Evolutionary conservation across 805 yeast species (phyloP).

Genomic region (Wickerhamomyces strasburgensis): DNA sequence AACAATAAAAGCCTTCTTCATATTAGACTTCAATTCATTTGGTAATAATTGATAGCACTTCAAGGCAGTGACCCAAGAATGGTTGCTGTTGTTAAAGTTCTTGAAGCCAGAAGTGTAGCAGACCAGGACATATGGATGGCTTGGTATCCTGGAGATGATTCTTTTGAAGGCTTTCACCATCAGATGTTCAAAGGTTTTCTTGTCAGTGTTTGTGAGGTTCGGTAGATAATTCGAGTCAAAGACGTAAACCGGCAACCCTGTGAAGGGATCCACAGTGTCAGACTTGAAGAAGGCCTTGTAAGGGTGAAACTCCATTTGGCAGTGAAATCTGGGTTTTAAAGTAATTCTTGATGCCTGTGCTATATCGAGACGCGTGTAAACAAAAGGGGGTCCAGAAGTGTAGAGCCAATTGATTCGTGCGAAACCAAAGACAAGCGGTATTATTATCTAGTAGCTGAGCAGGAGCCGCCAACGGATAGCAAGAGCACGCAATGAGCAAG

Average conservation of each 20-base stretch:
- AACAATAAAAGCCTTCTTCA: constrained; percentile 67
- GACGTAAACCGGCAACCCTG: constrained; percentile 68
- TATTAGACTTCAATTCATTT: constrained; percentile 43
- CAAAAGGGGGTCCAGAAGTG: too few species aligned
- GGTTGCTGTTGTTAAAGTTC: constrained; percentile 32
- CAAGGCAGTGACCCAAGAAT: constrained; percentile 69
- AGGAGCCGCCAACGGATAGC: too few species aligned
- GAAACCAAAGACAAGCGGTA: too few species aligned
- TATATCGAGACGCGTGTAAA: not conserved
- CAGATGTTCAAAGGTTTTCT: constrained; percentile 31
- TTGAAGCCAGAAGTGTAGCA: constrained; percentile 82
- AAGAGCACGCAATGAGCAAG: not conserved
- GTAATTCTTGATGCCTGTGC: not conserved
- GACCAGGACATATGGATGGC: constrained; percentile 57
- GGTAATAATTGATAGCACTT: constrained; percentile 55
- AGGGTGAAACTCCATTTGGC: constrained; percentile 22
- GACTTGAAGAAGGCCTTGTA: constrained; percentile 52
- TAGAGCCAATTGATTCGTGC: too few species aligned
- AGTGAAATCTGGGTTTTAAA: not conserved
- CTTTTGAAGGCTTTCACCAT: constrained; percentile 52
- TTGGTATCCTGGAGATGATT: constrained; percentile 54
- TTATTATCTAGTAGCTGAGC: too few species aligned
- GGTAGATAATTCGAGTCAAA: constrained; percentile 84
- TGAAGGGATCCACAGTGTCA: constrained; percentile 57
- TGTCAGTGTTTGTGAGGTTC: constrained; percentile 40